Base-by-base conservation (phyloP, 2,329 filamentous ascomycete species). In the Bipolaris gigantea region DNA sequence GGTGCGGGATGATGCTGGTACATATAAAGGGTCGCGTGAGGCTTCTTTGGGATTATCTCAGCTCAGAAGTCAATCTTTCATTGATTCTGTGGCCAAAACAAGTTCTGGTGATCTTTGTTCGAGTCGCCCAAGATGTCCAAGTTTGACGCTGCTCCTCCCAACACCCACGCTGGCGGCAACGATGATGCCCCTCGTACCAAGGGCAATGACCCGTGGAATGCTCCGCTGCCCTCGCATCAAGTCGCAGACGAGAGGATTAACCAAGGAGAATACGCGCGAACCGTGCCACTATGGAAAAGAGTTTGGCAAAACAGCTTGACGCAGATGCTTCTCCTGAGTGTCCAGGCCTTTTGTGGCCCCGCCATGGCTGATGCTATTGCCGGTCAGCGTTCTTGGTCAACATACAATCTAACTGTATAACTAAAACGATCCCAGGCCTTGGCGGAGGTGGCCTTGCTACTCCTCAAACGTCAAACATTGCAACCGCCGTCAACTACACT, bases 281-380 rank as follows among this genome's bases (percentile, higher is more conserved):
- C 51, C 1, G 66, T 69, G 1, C 78, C 78, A 1, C 54, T 67
- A 4, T 80, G 78, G 78, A 79, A 77, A 56, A 72, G 76, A 3
- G 57, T 79, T 4, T 77, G 76, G 67, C 76, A 77, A 56, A 76
- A 80, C 57, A 79, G 77, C 57, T 70, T 80, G 59, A 80, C 77
- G 5, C 77, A 80, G 64, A 80, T 80, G 78, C 63, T 80, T 61
- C 67, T 80, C 4, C 62, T 80, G 10, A 79, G 77, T 36, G 63
- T 80, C 9, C 78, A 80, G 58, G 76, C 77, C 0, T 79, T 79
- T 48, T 68, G 65, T 35, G 66, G 66, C 42, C 66, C 66, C 44
- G 66, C 66, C 2, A 69, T 69, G 66, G 65, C 64, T 2, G 66
- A 69, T 53, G 66, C 66, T n/a, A 69, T 69, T 35, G 66, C 66